Conservation (phyloP, 129 eudicot species). For the Lactuca sativa region DNA sequence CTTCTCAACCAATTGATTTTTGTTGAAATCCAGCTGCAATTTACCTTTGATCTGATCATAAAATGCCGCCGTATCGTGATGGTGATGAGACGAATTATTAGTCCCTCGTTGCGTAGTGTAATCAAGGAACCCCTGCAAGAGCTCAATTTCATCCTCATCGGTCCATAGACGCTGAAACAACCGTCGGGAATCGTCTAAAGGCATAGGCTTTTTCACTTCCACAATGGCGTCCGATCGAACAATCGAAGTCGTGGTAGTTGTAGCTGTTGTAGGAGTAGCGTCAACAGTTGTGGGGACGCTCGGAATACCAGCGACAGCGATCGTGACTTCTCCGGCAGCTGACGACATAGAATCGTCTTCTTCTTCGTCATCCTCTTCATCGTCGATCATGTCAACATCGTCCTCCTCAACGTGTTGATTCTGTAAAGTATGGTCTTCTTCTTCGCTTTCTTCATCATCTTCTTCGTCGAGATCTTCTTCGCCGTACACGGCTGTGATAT, state of each 20-base stretch:
- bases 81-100: conserved; percentile 54
- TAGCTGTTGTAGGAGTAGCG: conserved; percentile 22
- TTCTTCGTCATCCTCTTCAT: conserved; percentile 38
- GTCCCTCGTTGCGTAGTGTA: conserved; percentile 50
- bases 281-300: conserved; percentile 35
- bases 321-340: conserved; percentile 41
- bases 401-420: conserved; percentile 32
- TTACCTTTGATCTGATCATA: conserved; percentile 84
- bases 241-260: conserved; percentile 23
- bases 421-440: conserved; percentile 12
- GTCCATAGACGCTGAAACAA: conserved; percentile 90
- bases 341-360: conserved; percentile 47
- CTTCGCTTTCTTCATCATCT: conserved; percentile 36
- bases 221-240: conserved; percentile 26
- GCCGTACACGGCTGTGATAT: conserved; percentile 36
- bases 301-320: conserved; percentile 34
- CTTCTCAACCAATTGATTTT: conserved; percentile 93
- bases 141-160: conserved; percentile 94
- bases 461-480: conserved; percentile 53
- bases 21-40: conserved; percentile 81
- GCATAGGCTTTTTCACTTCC: conserved; percentile 42
- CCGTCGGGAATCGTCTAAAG: conserved; percentile 63
- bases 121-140: conserved; percentile 75
- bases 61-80: conserved; percentile 89
- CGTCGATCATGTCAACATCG: conserved; percentile 30